A percentile compares a stretch with the other conserved stretches of the same genome.
phyloP scores from a whole-genome alignment of 1,284 basidiomycete genomes.

The Jaminaea rosea region DNA sequence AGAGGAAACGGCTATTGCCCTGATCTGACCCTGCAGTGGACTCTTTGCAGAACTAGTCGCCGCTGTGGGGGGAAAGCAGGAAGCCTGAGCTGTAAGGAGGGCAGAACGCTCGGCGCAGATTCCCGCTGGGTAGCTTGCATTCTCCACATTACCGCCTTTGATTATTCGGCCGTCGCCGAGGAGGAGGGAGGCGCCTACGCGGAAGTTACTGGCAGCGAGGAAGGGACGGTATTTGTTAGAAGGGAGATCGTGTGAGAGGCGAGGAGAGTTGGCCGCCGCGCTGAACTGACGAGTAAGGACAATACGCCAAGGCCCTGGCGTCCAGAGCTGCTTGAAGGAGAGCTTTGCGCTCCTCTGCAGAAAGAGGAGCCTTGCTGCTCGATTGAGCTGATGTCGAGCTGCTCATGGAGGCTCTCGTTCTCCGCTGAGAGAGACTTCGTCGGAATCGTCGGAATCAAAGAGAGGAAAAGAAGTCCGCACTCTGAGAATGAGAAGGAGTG shows the following conservation, averaged over 20 bases:
- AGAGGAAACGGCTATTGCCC: slow-evolving; percentile 26
- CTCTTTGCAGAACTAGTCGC: neutral
- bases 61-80: neutral
- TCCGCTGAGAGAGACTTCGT: too few relatives aligned
- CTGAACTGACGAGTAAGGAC: slow-evolving; percentile 38
- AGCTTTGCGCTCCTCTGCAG: neutral
- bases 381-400: too few relatives aligned
- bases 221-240: neutral
- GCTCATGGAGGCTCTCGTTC: too few relatives aligned
- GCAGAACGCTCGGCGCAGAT: slow-evolving; percentile 44
- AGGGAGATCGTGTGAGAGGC: neutral
- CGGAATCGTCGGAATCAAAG: too few relatives aligned
- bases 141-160: slow-evolving; percentile 79
- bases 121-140: slow-evolving; percentile 66
- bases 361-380: too few relatives aligned
- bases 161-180: slow-evolving; percentile 62
- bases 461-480: too few relatives aligned
- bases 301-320: slow-evolving; percentile 34
- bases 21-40: neutral
- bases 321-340: slow-evolving; percentile 28
- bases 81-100: slow-evolving; percentile 11
- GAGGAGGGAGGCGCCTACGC: slow-evolving; percentile 75
- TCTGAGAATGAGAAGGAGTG: too few relatives aligned
- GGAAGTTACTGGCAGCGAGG: slow-evolving; percentile 60
- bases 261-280: too few relatives aligned